Evolutionary conservation across 108 stramenopile species (phyloP).

Genomic region (Schizochytrium sp.): DNA sequence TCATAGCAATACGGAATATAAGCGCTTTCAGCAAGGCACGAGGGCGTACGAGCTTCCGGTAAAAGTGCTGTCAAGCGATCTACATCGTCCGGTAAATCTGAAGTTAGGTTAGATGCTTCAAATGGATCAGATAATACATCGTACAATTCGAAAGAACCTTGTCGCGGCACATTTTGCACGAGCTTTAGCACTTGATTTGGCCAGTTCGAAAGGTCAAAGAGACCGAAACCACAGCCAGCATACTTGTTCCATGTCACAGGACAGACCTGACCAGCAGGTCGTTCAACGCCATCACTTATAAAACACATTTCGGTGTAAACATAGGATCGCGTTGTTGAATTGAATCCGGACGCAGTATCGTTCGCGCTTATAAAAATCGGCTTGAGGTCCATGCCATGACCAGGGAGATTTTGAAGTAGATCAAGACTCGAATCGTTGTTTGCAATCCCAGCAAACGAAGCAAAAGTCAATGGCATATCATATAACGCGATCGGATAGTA

Average conservation of each 20-base stretch:
- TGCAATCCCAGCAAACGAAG: neutral
- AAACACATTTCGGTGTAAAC: conserved; percentile 46
- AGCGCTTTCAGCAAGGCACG: neutral
- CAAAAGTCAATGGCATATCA: conserved; percentile 27
- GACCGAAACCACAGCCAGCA: conserved; percentile 8
- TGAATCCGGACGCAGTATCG: neutral
- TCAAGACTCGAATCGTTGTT: neutral
- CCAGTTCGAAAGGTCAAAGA: neutral
- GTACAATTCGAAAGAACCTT: neutral
- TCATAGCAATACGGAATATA: neutral
- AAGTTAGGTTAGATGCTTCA: neutral
- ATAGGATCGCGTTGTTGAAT: neutral
- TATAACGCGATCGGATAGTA: conserved; percentile 28
- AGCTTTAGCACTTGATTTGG: conserved; percentile 30
- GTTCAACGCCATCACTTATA: neutral
- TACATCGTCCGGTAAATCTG: neutral
- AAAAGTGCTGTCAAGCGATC: neutral
- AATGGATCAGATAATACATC: conserved; percentile 13
- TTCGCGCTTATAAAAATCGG: neutral
- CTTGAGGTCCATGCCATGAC: neutral
- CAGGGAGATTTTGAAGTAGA: neutral
- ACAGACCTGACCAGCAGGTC: neutral
- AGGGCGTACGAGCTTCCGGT: neutral
- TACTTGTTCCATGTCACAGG: conserved; percentile 42
- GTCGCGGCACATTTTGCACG: conserved; percentile 24